A percentile compares a stretch with the other conserved stretches of the same genome.
These are phyloP conservation scores for Clavispora asparagi DNA, from an alignment of 805 yeast species.

Conservation along the genomic window DNA sequence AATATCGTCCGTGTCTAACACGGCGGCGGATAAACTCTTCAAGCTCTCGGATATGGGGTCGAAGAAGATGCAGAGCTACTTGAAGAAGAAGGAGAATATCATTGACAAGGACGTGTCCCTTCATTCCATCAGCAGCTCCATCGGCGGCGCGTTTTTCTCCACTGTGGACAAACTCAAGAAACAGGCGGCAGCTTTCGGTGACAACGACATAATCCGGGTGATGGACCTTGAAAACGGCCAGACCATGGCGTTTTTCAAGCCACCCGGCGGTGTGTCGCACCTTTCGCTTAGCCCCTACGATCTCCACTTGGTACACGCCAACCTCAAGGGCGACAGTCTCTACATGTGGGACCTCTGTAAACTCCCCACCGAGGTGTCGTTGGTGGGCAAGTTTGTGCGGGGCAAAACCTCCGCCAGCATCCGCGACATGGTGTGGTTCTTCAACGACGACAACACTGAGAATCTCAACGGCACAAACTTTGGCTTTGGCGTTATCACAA, in stretches of 20 bases:
- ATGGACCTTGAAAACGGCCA: conserved; percentile 42
- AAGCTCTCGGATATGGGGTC: conserved; percentile 47
- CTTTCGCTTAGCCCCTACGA: conserved; percentile 61
- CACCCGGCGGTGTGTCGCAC: conserved; percentile 59
- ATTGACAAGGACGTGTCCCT: conserved; percentile 21
- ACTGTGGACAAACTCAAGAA: conserved; percentile 27
- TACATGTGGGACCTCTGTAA: conserved; percentile 60
- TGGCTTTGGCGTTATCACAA: conserved; percentile 50
- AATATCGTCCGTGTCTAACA: conserved; percentile 43
- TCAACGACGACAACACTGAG: conserved; percentile 23
- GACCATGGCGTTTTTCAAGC: conserved; percentile 42
- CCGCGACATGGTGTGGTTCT: conserved; percentile 49
- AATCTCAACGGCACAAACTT: conserved; percentile 23
- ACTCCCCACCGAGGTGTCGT: conserved; percentile 43
- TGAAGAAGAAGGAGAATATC: conserved; percentile 17
- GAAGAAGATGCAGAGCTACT: conserved; percentile 36
- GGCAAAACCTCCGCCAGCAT: conserved; percentile 60
- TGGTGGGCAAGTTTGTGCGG: conserved; percentile 54
- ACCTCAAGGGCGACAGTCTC: conserved; percentile 55
- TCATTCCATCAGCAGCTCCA: conserved; percentile 26
- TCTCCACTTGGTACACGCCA: conserved; percentile 47
- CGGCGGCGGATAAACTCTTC: conserved; percentile 48
- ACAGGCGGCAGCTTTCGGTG: conserved; percentile 10
- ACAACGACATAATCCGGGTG: conserved; percentile 38
- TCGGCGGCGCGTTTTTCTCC: conserved; percentile 29